Percentiles rank a stretch among this genome's conserved stretches.
phyloP scores from a whole-genome alignment of 441 rosid genomes.

The Monsonia emarginata region DNA sequence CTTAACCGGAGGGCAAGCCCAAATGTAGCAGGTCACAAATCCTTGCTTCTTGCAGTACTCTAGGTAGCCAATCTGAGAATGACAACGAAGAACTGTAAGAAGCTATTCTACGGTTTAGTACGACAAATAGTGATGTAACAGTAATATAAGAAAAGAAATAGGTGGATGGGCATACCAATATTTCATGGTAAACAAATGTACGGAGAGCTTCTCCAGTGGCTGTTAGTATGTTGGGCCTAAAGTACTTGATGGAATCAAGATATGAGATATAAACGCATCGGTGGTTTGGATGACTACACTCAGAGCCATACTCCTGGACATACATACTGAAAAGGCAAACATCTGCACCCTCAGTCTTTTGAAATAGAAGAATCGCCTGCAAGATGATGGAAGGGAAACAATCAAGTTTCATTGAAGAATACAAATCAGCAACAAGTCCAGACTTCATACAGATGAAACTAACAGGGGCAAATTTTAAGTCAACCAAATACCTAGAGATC shows the following conservation, averaged over 20 bases:
- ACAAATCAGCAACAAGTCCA: background rate
- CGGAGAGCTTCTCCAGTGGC: conserved; percentile 50
- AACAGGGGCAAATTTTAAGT: background rate
- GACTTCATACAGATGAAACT: background rate
- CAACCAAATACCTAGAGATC: no score
- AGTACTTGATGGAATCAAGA: conserved; percentile 37
- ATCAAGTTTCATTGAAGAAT: background rate
- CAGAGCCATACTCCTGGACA: conserved; percentile 64
- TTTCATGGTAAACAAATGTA: conserved; percentile 8
- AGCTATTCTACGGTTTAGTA: background rate
- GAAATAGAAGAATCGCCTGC: conserved; percentile 88
- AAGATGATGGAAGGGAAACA: background rate
- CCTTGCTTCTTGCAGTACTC: conserved; percentile 98
- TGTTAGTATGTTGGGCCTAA: conserved; percentile 27
- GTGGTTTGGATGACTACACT: conserved; percentile 56
- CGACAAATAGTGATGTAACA: conserved; percentile 11
- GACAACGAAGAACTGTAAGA: conserved; percentile 3
- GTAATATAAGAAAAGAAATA: conserved; percentile 40
- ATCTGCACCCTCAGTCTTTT: conserved; percentile 99
- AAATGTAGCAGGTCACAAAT: conserved; percentile 95
- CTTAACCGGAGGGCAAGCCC: conserved; percentile 99
- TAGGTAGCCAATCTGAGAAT: conserved; percentile 80
- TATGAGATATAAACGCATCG: conserved; percentile 39
- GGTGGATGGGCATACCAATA: conserved; percentile 4
- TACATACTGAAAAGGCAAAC: conserved; percentile 99